Percentiles rank a stretch among this genome's conserved stretches.
Conservation (phyloP, 2,329 filamentous ascomycete species). For the Dactylonectria macrodidyma region DNA sequence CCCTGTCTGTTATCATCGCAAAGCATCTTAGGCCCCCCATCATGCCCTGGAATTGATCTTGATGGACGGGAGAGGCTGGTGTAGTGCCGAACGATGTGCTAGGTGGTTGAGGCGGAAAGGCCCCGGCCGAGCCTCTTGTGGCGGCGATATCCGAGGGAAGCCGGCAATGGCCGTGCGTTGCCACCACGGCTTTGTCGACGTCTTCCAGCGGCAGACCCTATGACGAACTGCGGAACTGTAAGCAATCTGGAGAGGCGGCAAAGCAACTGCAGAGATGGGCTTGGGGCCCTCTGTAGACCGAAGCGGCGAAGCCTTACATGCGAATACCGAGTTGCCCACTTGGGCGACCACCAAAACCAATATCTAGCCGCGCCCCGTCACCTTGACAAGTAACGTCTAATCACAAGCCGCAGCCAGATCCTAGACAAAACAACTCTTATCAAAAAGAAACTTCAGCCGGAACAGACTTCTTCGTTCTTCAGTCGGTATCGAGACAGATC, state of each 20-base stretch:
- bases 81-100: conserved; percentile 44
- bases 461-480: conserved; percentile 6
- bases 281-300: conserved; percentile 13
- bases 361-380: conserved; percentile 20
- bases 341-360: conserved; percentile 1
- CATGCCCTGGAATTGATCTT: conserved; percentile 35
- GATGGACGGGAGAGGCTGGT: conserved; percentile 22
- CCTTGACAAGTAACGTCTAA: conserved; percentile 4
- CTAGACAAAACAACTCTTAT: conserved; percentile 21
- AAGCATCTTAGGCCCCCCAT: conserved; percentile 26
- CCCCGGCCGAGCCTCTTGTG: conserved; percentile 46
- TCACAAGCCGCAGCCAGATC: conserved; percentile 15
- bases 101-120: conserved; percentile 47
- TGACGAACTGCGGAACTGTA: conserved; percentile 35
- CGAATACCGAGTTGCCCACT: conserved; percentile 11
- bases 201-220: conserved; percentile 24
- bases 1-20: conserved; percentile 47
- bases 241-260: conserved; percentile 3
- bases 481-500: conserved; percentile 13
- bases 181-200: conserved; percentile 30
- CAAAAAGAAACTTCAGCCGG: conserved; percentile 7
- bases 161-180: conserved; percentile 56
- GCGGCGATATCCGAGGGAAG: conserved; percentile 57
- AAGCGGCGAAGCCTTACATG: conserved; percentile 8
- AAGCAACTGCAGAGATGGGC: not conserved